These are phyloP conservation scores for Haplosporangium sp. DNA, from an alignment of 371 early-diverging fungal genomes.

Conservation along the genomic window DNA sequence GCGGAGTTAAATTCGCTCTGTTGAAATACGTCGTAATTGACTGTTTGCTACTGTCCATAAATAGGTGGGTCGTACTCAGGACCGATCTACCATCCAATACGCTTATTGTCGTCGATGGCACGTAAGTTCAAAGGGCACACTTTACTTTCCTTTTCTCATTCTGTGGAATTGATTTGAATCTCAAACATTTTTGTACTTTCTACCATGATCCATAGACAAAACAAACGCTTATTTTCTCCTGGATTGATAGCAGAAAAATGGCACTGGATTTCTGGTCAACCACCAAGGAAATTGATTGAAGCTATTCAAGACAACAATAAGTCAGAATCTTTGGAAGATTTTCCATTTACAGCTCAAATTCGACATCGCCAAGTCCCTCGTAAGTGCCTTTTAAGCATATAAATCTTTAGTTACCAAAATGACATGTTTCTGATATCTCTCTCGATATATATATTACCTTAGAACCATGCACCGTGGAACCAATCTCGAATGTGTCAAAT, in stretches of 20 bases:
- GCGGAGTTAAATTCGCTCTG: background rate
- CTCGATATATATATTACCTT: background rate
- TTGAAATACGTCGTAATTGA: background rate
- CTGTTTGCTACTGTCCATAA: background rate
- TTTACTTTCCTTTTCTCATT: background rate
- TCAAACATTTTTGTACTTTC: background rate
- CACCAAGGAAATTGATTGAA: constrained; percentile 44
- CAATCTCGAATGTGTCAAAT: constrained; percentile 16
- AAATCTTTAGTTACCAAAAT: background rate
- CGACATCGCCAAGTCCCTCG: constrained; percentile 61
- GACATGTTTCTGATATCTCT: background rate
- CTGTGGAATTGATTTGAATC: background rate
- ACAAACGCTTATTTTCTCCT: constrained; percentile 58
- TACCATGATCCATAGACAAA: constrained; percentile 44
- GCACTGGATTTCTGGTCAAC: constrained; percentile 63
- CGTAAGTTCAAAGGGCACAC: constrained; percentile 51
- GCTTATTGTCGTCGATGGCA: constrained; percentile 70
- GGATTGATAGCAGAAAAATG: constrained; percentile 54
- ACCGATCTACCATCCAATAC: constrained; percentile 65
- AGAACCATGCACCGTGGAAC: constrained; percentile 32
- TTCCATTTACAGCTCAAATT: constrained; percentile 60
- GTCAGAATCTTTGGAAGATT: constrained; percentile 10
- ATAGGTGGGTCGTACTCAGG: constrained; percentile 73
- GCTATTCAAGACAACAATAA: constrained; percentile 7
- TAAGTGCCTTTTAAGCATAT: constrained; percentile 13